Conservation (phyloP, 805 yeast species). For the Pichia membranifaciens region DNA sequence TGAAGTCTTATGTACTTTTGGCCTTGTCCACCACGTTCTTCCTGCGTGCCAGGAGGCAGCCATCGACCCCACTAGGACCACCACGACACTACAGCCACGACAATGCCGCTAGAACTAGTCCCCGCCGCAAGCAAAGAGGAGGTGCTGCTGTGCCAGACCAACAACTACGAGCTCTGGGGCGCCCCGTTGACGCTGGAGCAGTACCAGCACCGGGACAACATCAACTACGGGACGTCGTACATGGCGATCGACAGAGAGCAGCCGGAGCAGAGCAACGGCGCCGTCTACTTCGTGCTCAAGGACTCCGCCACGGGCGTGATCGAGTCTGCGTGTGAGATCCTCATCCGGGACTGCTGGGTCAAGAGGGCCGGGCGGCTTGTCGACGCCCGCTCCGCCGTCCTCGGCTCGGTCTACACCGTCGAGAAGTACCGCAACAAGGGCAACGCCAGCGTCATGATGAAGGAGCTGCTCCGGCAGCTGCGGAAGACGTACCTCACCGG, state of each 20-base stretch:
- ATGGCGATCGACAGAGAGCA: not conserved
- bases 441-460: slow-evolving; percentile 47
- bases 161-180: slow-evolving; percentile 4
- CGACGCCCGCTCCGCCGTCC: slow-evolving; percentile 26
- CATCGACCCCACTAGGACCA: too few relatives aligned
- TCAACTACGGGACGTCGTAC: slow-evolving; percentile 1
- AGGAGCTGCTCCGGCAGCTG: slow-evolving; percentile 25
- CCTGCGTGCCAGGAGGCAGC: too few relatives aligned
- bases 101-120: not conserved
- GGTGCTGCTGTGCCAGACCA: not conserved
- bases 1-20: too few relatives aligned
- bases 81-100: too few relatives aligned
- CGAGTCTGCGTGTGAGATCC: slow-evolving; percentile 23
- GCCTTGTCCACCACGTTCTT: not conserved
- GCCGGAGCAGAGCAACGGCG: not conserved
- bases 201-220: slow-evolving; percentile 5
- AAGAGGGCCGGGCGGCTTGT: slow-evolving; percentile 1
- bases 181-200: not conserved
- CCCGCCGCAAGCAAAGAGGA: not conserved
- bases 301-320: slow-evolving; percentile 14
- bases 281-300: slow-evolving; percentile 23
- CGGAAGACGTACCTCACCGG: slow-evolving; percentile 19
- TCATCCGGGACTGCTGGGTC: slow-evolving; percentile 22
- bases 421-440: slow-evolving; percentile 46
- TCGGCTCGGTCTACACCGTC: slow-evolving; percentile 59